These are phyloP conservation scores for Ceratobasidium sp. DNA, from an alignment of 1,284 basidiomycete species.

Conservation along the genomic window DNA sequence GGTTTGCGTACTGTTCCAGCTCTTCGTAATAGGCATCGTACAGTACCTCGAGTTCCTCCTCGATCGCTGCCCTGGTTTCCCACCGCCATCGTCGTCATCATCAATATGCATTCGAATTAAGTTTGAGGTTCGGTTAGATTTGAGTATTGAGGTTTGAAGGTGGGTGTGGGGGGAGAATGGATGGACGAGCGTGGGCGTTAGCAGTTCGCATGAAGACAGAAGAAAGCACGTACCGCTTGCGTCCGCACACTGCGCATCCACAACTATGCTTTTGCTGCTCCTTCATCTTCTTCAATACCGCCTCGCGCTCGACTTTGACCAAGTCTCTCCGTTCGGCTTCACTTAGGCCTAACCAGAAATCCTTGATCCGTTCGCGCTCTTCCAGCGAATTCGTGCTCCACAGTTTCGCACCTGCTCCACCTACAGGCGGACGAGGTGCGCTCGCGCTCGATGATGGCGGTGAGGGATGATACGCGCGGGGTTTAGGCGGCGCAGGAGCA, in stretches of 20 bases:
- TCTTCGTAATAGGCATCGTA: slow-evolving; percentile 99
- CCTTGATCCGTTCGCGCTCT: slow-evolving; percentile 96
- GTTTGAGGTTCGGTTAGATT: neutral
- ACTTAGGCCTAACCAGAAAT: slow-evolving; percentile 93
- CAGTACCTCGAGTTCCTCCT: slow-evolving; percentile 98
- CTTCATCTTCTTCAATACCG: slow-evolving; percentile 97
- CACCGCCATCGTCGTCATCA: neutral
- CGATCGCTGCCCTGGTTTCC: slow-evolving; percentile 75
- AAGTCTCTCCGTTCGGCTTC: slow-evolving; percentile 91
- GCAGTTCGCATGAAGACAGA: neutral
- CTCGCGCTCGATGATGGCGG: slow-evolving; percentile 76
- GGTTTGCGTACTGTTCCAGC: slow-evolving; percentile 97
- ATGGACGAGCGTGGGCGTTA: neutral
- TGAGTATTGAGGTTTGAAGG: neutral
- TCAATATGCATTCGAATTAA: no score
- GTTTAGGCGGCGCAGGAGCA: slow-evolving; percentile 61
- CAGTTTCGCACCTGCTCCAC: slow-evolving; percentile 65
- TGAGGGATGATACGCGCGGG: slow-evolving; percentile 71
- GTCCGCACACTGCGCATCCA: slow-evolving; percentile 94
- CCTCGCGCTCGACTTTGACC: slow-evolving; percentile 97
- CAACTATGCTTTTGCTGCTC: slow-evolving; percentile 98
- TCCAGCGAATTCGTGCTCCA: slow-evolving; percentile 92
- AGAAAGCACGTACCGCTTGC: slow-evolving; percentile 84
- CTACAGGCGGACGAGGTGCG: slow-evolving; percentile 53
- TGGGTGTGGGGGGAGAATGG: no score